Base-by-base conservation (phyloP, 164 flowering plant genomes). In the Piper longum region DNA sequence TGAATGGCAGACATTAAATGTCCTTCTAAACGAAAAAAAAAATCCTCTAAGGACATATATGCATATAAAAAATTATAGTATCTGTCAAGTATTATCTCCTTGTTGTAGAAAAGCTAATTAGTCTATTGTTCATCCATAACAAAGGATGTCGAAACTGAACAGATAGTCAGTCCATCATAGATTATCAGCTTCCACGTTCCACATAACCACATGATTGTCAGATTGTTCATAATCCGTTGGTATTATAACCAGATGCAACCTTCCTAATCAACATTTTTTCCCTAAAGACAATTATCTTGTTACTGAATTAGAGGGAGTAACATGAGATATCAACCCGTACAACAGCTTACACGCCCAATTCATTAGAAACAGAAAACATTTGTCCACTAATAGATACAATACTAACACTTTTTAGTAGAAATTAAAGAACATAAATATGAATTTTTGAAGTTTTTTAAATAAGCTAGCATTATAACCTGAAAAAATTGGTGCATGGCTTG, bases 401-500 rank as follows among this genome's bases (percentile, higher is more conserved):
- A 70, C 60, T 71, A 70, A 11, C 67, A 71, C n/a, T 75, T 65
- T 60, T 61, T 71, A 44, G 14, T 63, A 9, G 17, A 44, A 52
- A n/a, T 74, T 72, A 56, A 16, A 59, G 65, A 66, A 59, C 72
- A 66, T 60, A 67, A 72, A 73, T 58, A 70, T 66, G 71, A 70
- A 77, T 64, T 76, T 69, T 51, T 19, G 63, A 73, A 73, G 72
- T 70, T 76, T 80, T 67, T 82, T 82, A 73, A 75, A 75, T 70
- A 74, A 65, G 85, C 81, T 80, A 74, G 80, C 86, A 87, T 81
- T 86, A 70, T 81, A 87, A 92, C 98, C 98, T 92, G 98, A 89
- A 92, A 92, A 92, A 92, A 83, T 92, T 92, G 77, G 91, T 92
- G 97, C 98, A 92, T 73, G 98, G 97, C 98, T 89, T 92, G 79